A percentile compares a stretch with the other conserved stretches of the same genome.
Evolutionary conservation across 257 asterid species (phyloP).

Genomic region (Plantago elongata): DNA sequence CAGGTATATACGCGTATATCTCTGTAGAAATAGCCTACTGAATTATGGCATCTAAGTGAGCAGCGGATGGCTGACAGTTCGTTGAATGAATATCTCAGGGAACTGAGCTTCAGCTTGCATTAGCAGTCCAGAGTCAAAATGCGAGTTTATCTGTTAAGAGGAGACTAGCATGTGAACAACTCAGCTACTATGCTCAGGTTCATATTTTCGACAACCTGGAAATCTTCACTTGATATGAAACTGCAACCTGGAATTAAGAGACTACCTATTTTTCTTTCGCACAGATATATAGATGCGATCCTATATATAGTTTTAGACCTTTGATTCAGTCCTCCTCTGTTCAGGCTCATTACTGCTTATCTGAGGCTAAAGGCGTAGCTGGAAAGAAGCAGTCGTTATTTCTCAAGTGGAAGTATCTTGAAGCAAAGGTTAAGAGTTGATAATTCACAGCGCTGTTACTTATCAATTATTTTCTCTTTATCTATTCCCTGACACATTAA

Average conservation of each 20-base stretch:
- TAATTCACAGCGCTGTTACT: not conserved
- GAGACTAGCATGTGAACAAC: constrained; percentile 79
- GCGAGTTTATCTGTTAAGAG: constrained; percentile 83
- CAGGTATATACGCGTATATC: constrained; percentile 37
- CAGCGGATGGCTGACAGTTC: not conserved
- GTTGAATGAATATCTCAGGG: constrained; percentile 42
- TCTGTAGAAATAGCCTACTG: not conserved
- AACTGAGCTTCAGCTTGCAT: constrained; percentile 77
- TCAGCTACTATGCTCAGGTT: constrained; percentile 63
- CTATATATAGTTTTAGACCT: too few species aligned
- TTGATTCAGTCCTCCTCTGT: not conserved
- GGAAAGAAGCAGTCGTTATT: constrained; percentile 58
- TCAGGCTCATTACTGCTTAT: constrained; percentile 63
- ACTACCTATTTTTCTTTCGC: too few species aligned
- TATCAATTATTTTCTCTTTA: not conserved
- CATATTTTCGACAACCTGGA: not conserved
- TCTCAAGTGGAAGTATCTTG: constrained; percentile 79
- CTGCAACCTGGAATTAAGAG: too few species aligned
- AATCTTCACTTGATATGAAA: too few species aligned
- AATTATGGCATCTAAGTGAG: not conserved
- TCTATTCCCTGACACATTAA: constrained; percentile 6
- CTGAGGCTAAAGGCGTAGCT: constrained; percentile 25
- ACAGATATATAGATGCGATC: too few species aligned
- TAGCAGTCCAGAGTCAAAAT: constrained; percentile 70
- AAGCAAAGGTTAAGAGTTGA: constrained; percentile 55